Evolutionary conservation across 2,329 filamentous ascomycete species (phyloP).

Genomic region (Penicillium sclerotigenum): DNA sequence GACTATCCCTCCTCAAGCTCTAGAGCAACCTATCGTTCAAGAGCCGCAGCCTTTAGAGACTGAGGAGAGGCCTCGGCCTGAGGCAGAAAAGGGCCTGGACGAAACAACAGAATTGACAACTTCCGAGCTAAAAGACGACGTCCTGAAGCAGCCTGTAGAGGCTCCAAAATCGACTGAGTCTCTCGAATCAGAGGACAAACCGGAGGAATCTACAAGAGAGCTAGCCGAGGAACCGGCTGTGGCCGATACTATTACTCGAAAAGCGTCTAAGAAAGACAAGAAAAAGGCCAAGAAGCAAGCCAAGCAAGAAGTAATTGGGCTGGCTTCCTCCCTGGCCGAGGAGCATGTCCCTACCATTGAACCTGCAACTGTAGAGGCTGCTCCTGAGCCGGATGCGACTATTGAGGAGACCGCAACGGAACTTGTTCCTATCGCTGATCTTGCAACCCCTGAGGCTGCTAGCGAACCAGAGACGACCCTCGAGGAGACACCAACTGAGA

Average conservation of each 20-base stretch:
- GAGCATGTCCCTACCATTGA: not conserved
- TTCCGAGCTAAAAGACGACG: not conserved
- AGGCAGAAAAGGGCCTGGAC: not conserved
- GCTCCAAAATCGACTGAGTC: not conserved
- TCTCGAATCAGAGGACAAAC: not conserved
- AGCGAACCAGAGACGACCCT: not conserved
- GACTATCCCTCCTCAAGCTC: not conserved
- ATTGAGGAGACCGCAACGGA: not conserved
- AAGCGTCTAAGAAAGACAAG: constrained; percentile 40
- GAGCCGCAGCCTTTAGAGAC: not conserved
- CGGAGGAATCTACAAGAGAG: constrained; percentile 9
- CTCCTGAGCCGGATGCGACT: not conserved
- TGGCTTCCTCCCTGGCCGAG: not conserved
- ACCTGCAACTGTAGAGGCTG: not conserved
- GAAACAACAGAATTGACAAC: not conserved
- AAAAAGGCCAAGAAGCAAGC: constrained; percentile 31
- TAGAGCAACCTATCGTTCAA: not conserved
- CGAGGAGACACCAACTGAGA: not conserved
- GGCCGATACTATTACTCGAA: constrained; percentile 18
- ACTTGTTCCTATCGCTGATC: not conserved
- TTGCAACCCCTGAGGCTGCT: not conserved
- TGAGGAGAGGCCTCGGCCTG: not conserved
- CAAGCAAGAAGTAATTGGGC: constrained; percentile 13
- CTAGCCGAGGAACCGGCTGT: constrained; percentile 14
- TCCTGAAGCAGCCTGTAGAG: not conserved